These are phyloP conservation scores for Bipolaris victoriae DNA, from an alignment of 2,329 filamentous ascomycete genomes.

Conservation along the genomic window DNA sequence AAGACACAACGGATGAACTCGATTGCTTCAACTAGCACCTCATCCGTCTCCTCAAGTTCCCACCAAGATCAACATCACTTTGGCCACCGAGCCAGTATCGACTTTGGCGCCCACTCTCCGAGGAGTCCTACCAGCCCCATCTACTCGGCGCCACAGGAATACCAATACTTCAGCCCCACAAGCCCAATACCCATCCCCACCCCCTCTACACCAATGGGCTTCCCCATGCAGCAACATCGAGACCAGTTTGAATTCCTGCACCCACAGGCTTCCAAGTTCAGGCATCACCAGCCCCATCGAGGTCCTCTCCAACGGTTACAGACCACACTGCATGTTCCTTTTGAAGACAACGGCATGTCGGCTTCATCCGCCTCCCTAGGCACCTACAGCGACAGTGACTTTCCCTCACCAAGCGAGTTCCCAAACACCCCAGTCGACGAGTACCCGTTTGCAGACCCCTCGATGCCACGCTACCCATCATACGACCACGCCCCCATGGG, in stretches of 20 bases:
- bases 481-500: slow-evolving; percentile 45
- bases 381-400: slow-evolving; percentile 57
- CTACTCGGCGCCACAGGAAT: slow-evolving; percentile 46
- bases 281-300: slow-evolving; percentile 47
- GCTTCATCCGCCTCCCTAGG: slow-evolving; percentile 55
- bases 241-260: slow-evolving; percentile 49
- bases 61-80: slow-evolving; percentile 37
- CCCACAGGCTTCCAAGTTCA: slow-evolving; percentile 45
- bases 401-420: slow-evolving; percentile 55
- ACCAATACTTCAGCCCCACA: slow-evolving; percentile 45
- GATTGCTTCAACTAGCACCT: slow-evolving; percentile 26
- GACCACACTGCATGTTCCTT: slow-evolving; percentile 50
- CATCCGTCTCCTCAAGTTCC: slow-evolving; percentile 25
- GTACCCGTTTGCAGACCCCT: slow-evolving; percentile 49
- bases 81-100: slow-evolving; percentile 40
- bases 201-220: slow-evolving; percentile 45
- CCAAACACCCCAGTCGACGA: slow-evolving; percentile 56
- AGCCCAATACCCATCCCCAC: slow-evolving; percentile 51
- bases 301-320: slow-evolving; percentile 53
- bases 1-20: slow-evolving; percentile 37
- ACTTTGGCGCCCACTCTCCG: slow-evolving; percentile 44
- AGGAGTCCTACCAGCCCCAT: slow-evolving; percentile 47
- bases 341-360: slow-evolving; percentile 52
- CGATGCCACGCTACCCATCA: slow-evolving; percentile 46
- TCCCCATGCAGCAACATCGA: slow-evolving; percentile 48